Evolutionary conservation across 1,284 basidiomycete species (phyloP).

Genomic region (Paramarasmius palmivorus): DNA sequence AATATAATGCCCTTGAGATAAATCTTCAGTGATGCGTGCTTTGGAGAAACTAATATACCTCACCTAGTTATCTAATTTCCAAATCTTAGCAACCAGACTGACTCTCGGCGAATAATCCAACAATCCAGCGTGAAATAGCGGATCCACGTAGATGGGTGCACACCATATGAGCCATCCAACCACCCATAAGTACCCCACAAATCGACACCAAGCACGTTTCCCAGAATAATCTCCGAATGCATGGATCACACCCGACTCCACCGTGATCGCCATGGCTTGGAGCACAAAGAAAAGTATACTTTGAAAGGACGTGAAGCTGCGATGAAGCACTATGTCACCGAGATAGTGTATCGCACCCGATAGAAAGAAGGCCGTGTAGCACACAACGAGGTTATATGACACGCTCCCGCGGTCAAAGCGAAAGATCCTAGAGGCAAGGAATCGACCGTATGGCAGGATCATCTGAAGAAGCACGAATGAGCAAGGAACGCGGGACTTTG

Average conservation of each 20-base stretch:
- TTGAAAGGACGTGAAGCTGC: neutral
- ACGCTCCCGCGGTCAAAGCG: neutral
- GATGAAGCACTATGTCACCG: neutral
- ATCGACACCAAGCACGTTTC: neutral
- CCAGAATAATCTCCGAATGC: no score
- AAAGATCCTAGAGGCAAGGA: neutral
- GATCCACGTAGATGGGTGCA: slow-evolving; percentile 1
- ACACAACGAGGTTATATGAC: neutral
- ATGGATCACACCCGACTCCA: neutral
- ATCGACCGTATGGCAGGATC: neutral
- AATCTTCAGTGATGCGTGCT: no score
- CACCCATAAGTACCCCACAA: neutral
- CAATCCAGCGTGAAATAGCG: neutral
- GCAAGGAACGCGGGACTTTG: neutral
- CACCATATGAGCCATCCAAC: neutral
- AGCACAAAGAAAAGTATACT: slow-evolving; percentile 1
- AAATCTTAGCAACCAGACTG: neutral
- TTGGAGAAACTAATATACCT: no score
- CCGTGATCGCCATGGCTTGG: neutral
- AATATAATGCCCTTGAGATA: no score
- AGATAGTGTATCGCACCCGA: neutral
- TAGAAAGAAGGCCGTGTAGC: neutral
- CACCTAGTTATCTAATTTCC: neutral
- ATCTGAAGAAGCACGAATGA: neutral
- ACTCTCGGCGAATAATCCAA: neutral